Conservation (phyloP, 805 yeast genomes). For the Scheffersomyces ergatensis region DNA sequence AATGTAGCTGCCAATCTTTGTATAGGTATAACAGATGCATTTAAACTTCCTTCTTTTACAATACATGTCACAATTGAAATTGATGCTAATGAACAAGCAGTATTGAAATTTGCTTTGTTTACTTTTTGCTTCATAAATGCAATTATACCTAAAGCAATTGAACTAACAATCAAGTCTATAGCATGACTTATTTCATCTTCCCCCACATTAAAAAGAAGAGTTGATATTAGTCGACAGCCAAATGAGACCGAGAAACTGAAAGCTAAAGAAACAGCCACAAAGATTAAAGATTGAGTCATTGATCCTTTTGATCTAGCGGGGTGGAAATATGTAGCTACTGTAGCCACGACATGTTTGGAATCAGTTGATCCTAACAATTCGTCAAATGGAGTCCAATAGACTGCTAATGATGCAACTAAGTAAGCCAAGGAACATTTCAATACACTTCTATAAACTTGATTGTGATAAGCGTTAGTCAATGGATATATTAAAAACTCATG, state of each 20-base stretch:
- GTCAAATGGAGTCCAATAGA: conserved; percentile 53
- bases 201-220: conserved; percentile 42
- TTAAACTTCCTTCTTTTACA: conserved; percentile 69
- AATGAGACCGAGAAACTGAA: conserved; percentile 55
- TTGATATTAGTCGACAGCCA: conserved; percentile 50
- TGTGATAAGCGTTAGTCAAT: conserved; percentile 6
- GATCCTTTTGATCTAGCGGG: conserved; percentile 78
- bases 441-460: conserved; percentile 28
- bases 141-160: conserved; percentile 58
- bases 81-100: conserved; percentile 77
- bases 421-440: conserved; percentile 75
- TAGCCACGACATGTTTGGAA: conserved; percentile 78
- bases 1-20: conserved; percentile 52
- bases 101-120: conserved; percentile 67
- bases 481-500: background rate
- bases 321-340: conserved; percentile 82
- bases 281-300: conserved; percentile 71
- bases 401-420: conserved; percentile 68
- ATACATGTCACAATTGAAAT: conserved; percentile 69
- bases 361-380: conserved; percentile 60
- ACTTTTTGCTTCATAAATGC: conserved; percentile 70
- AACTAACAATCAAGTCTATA: conserved; percentile 53
- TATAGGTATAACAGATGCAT: conserved; percentile 56
- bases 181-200: conserved; percentile 48
- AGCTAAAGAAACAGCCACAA: conserved; percentile 52